Conservation (phyloP, 2,329 filamentous ascomycete species). For the Emericellopsis cladophorae region DNA sequence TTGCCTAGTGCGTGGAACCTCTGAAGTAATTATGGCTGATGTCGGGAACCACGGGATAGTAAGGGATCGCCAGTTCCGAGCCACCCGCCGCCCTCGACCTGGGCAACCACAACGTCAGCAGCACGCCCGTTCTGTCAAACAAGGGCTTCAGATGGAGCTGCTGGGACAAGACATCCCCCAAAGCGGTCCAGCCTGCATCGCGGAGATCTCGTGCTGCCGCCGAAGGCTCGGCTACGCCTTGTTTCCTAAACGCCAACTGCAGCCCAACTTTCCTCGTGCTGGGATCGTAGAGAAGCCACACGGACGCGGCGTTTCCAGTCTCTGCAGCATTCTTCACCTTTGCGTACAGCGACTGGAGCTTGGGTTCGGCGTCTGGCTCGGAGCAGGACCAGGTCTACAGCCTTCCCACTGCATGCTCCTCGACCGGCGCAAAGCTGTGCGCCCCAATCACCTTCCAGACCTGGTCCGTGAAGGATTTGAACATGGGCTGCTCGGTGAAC, state of each 20-base stretch:
- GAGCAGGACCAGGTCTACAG: conserved; percentile 3
- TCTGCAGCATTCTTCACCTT: conserved; percentile 1
- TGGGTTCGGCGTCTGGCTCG: neutral
- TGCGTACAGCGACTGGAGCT: conserved; percentile 1
- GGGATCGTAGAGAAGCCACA: conserved; percentile 5
- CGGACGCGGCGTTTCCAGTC: conserved; percentile 1
- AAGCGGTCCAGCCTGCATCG: neutral
- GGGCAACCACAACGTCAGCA: conserved; percentile 5
- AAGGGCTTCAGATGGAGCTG: neutral
- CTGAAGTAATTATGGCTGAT: conserved; percentile 1
- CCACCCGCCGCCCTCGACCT: conserved; percentile 2
- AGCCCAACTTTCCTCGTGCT: neutral
- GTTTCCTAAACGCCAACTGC: conserved; percentile 4
- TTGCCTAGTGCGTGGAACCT: too few relatives aligned
- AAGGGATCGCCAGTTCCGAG: conserved; percentile 2
- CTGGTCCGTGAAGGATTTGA: neutral
- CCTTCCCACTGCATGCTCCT: conserved; percentile 4
- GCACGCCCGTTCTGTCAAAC: conserved; percentile 1
- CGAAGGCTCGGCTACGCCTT: conserved; percentile 1
- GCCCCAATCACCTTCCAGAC: conserved; percentile 6
- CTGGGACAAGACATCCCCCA: neutral
- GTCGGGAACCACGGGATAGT: conserved; percentile 3
- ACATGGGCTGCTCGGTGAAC: conserved; percentile 4
- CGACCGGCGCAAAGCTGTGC: conserved; percentile 4
- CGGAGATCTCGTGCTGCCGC: neutral